Conservation (phyloP, 2,329 filamentous ascomycete species). For the Claviceps africana region DNA sequence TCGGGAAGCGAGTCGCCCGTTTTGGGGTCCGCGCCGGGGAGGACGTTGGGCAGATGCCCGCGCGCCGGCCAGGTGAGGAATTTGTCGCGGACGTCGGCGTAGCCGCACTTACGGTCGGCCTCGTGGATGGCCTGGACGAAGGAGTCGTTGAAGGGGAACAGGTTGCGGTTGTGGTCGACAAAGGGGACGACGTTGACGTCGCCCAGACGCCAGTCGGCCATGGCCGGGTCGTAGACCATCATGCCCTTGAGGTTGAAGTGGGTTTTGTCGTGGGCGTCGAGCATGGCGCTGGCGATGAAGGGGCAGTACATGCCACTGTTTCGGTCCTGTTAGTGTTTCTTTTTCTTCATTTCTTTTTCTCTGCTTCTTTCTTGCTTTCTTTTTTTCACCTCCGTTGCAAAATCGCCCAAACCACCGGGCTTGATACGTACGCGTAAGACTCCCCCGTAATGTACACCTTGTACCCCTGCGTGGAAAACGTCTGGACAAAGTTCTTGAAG, state of each 20-base stretch:
- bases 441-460: conserved; percentile 63
- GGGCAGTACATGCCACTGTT: conserved; percentile 43
- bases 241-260: conserved; percentile 55
- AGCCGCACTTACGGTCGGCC: conserved; percentile 38
- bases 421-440: conserved; percentile 35
- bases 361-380: no score
- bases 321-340: neutral
- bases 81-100: conserved; percentile 38
- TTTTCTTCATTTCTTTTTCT: no score
- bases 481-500: conserved; percentile 63
- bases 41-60: conserved; percentile 19
- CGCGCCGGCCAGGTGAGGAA: conserved; percentile 53
- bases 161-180: conserved; percentile 46
- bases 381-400: no score
- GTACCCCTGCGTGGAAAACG: conserved; percentile 49
- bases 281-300: conserved; percentile 56
- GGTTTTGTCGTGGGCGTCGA: conserved; percentile 45
- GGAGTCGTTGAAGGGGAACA: conserved; percentile 34
- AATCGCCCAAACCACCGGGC: no score
- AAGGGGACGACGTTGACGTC: conserved; percentile 39
- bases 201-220: conserved; percentile 33
- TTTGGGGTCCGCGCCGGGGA: conserved; percentile 15
- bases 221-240: conserved; percentile 56
- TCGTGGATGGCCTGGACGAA: conserved; percentile 18
- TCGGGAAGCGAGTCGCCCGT: conserved; percentile 16